phyloP scores from a whole-genome alignment of 306 rosid species.

The Casuarina equisetifolia region DNA sequence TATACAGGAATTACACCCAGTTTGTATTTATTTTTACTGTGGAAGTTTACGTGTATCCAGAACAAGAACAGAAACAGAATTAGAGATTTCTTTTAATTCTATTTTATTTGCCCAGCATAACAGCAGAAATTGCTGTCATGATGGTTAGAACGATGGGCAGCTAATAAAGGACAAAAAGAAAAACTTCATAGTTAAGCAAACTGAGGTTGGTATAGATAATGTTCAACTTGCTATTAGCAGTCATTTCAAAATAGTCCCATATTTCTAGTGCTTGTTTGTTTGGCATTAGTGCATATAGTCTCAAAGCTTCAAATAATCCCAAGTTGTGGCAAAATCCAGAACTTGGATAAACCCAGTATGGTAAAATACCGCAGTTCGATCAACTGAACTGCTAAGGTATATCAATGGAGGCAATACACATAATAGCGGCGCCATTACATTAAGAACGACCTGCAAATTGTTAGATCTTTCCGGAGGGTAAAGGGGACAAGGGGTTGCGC shows the following conservation, averaged over 20 bases:
- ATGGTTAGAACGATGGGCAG: not conserved
- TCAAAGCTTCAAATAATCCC: too few relatives aligned
- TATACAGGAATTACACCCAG: not conserved
- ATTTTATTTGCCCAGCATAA: not conserved
- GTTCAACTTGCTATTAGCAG: too few relatives aligned
- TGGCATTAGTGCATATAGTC: too few relatives aligned
- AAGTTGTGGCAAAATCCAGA: not conserved
- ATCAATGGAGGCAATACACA: not conserved
- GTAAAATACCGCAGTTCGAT: not conserved
- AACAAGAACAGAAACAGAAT: conserved; percentile 9
- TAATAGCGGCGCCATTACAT: not conserved
- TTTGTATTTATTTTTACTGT: conserved; percentile 3
- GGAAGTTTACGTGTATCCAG: not conserved
- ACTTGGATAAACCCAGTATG: not conserved
- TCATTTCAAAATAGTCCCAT: too few relatives aligned
- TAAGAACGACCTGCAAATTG: not conserved
- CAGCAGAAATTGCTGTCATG: not conserved
- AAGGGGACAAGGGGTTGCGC: not conserved
- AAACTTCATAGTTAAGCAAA: too few relatives aligned
- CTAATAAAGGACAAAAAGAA: too few relatives aligned
- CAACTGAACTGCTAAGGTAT: not conserved
- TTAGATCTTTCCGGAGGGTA: not conserved
- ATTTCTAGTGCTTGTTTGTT: too few relatives aligned
- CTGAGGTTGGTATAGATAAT: too few relatives aligned
- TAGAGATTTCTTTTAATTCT: not conserved